Evolutionary conservation across 208 protist species (phyloP).

Genomic region (Acanthamoeba triangularis): DNA sequence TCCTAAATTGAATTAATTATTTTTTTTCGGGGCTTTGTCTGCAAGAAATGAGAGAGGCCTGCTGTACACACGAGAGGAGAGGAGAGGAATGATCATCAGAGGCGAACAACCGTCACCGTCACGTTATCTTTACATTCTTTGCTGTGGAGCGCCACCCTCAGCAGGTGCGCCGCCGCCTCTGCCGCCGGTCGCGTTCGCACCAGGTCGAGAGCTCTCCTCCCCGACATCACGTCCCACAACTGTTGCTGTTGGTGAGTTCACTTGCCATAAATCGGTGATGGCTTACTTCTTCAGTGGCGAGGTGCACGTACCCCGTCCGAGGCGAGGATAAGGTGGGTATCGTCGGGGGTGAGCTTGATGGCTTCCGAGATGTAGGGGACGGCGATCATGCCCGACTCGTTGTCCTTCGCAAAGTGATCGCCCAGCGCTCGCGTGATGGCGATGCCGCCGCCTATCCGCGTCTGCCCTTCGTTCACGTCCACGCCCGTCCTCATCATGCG

Average conservation of each 20-base stretch:
- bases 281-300: background rate
- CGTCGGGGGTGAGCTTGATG: slow-evolving; percentile 52
- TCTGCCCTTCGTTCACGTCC: slow-evolving; percentile 63
- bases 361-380: slow-evolving; percentile 57
- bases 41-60: too few species aligned
- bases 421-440: slow-evolving; percentile 72
- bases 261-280: background rate
- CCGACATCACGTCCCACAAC: slow-evolving; percentile 47
- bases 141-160: slow-evolving; percentile 15
- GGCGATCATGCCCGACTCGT: slow-evolving; percentile 68
- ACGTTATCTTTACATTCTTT: slow-evolving; percentile 70
- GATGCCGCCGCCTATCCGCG: slow-evolving; percentile 73
- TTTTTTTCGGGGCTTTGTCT: too few species aligned
- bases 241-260: background rate
- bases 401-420: slow-evolving; percentile 78
- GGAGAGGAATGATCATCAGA: background rate
- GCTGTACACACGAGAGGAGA: too few species aligned
- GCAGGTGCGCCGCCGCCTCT: slow-evolving; percentile 31
- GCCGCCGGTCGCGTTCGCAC: background rate
- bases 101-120: slow-evolving; percentile 45
- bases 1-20: too few species aligned
- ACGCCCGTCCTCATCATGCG: slow-evolving; percentile 5
- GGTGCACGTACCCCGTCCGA: slow-evolving; percentile 66
- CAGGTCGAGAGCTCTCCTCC: slow-evolving; percentile 5
- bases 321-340: slow-evolving; percentile 73